These are phyloP conservation scores for Chalciporus chontae DNA, from an alignment of 768 basidiomycete species.

Conservation along the genomic window DNA sequence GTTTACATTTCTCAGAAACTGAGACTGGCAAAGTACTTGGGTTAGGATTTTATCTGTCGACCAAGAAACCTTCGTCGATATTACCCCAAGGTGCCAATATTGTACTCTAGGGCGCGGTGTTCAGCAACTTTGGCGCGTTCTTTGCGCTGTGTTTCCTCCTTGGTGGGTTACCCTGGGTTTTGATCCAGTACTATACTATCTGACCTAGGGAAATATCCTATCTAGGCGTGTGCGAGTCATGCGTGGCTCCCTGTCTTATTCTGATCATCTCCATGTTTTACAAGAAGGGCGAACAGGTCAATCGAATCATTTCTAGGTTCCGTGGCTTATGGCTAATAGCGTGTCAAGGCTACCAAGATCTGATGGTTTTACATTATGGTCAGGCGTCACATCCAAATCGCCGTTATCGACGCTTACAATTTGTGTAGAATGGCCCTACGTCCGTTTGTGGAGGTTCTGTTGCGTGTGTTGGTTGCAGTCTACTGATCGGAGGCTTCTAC, in stretches of 20 bases:
- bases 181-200: not conserved
- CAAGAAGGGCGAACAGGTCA: constrained; percentile 61
- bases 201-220: not conserved
- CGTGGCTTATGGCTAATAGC: constrained; percentile 2
- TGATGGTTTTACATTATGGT: constrained; percentile 71
- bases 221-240: constrained; percentile 64
- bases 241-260: constrained; percentile 61
- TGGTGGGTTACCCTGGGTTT: constrained; percentile 32
- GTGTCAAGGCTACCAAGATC: constrained; percentile 47
- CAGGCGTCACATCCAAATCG: constrained; percentile 2
- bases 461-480: constrained; percentile 45
- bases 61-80: not conserved
- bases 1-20: constrained; percentile 63
- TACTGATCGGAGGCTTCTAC: not conserved
- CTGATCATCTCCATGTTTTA: constrained; percentile 66
- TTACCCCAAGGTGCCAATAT: constrained; percentile 47
- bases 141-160: constrained; percentile 60
- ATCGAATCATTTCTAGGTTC: not conserved
- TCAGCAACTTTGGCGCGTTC: constrained; percentile 58
- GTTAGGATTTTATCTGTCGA: constrained; percentile 26
- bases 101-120: constrained; percentile 52
- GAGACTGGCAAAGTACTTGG: constrained; percentile 59
- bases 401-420: not conserved
- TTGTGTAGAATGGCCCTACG: constrained; percentile 53
- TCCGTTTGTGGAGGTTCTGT: constrained; percentile 61